Conservation (phyloP, 2,329 filamentous ascomycete genomes). For the Ascochyta lentis region DNA sequence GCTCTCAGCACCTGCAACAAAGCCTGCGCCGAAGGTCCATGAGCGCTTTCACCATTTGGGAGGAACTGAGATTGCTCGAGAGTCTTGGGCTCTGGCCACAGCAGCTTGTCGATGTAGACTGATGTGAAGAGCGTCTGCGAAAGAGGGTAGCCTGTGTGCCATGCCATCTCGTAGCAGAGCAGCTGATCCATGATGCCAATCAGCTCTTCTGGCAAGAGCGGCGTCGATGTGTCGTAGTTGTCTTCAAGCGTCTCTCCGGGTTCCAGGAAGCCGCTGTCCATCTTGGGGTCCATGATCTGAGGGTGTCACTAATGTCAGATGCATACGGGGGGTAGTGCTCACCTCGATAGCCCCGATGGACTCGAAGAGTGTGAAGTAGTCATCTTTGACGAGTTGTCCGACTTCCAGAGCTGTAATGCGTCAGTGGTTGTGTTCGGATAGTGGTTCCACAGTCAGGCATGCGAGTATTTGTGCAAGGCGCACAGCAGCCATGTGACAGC, state of each 20-base stretch:
- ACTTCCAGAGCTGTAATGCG: slow-evolving; percentile 68
- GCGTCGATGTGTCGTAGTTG: slow-evolving; percentile 74
- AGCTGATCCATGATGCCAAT: slow-evolving; percentile 95
- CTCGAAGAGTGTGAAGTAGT: slow-evolving; percentile 91
- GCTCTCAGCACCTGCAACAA: slow-evolving; percentile 70
- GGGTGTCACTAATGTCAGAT: slow-evolving; percentile 2
- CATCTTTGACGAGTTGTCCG: slow-evolving; percentile 92
- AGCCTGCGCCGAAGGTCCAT: slow-evolving; percentile 20
- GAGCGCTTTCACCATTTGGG: slow-evolving; percentile 31
- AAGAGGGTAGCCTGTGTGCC: slow-evolving; percentile 94
- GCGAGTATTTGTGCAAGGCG: neutral
- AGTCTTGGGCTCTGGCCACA: slow-evolving; percentile 71
- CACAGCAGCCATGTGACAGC: slow-evolving; percentile 13
- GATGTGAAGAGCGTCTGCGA: slow-evolving; percentile 95
- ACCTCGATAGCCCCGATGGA: slow-evolving; percentile 85
- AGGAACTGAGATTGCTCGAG: slow-evolving; percentile 72
- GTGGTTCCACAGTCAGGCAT: neutral
- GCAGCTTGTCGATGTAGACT: slow-evolving; percentile 82
- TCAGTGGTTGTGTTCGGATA: slow-evolving; percentile 20
- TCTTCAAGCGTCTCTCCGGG: slow-evolving; percentile 84
- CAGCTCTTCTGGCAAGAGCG: slow-evolving; percentile 77
- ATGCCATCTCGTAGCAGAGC: slow-evolving; percentile 92
- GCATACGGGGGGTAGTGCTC: slow-evolving; percentile 4
- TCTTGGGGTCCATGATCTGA: slow-evolving; percentile 98
- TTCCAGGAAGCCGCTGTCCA: slow-evolving; percentile 90